Conservation (phyloP, 371 early-diverging fungal species). For the Mucor plumbeus region DNA sequence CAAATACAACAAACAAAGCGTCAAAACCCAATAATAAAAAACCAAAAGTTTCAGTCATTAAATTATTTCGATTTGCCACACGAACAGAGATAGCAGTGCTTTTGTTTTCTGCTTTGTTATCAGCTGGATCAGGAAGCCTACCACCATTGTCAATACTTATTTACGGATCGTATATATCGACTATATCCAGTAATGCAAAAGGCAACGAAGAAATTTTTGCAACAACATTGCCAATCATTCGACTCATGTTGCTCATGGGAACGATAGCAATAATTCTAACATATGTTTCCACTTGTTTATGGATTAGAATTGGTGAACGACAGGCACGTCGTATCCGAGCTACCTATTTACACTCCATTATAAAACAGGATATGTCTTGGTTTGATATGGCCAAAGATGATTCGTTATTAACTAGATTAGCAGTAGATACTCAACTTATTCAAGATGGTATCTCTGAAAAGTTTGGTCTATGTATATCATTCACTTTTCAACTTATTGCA, state of each 20-base stretch:
- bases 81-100: constrained; percentile 30
- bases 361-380: constrained; percentile 88
- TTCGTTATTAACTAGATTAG: constrained; percentile 70
- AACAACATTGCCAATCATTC: constrained; percentile 25
- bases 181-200: background rate
- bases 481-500: constrained; percentile 34
- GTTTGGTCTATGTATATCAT: constrained; percentile 72
- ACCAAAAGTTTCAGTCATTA: constrained; percentile 37
- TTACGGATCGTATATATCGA: constrained; percentile 40
- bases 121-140: constrained; percentile 37
- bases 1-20: background rate
- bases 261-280: constrained; percentile 35
- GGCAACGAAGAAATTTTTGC: constrained; percentile 11
- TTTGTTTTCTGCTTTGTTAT: constrained; percentile 24
- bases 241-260: constrained; percentile 42
- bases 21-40: background rate
- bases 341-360: constrained; percentile 65
- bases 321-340: constrained; percentile 41
- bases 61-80: constrained; percentile 45
- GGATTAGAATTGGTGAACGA: constrained; percentile 40
- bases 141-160: constrained; percentile 46
- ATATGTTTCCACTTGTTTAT: constrained; percentile 39
- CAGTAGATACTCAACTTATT: constrained; percentile 73
- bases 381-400: constrained; percentile 73
- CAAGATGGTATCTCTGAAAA: constrained; percentile 89